Evolutionary conservation across 1,139 yeast genomes (phyloP), one percentile per base, ranked within the genome.

Genomic region (Keqinozyma sinolaborantium): DNA sequence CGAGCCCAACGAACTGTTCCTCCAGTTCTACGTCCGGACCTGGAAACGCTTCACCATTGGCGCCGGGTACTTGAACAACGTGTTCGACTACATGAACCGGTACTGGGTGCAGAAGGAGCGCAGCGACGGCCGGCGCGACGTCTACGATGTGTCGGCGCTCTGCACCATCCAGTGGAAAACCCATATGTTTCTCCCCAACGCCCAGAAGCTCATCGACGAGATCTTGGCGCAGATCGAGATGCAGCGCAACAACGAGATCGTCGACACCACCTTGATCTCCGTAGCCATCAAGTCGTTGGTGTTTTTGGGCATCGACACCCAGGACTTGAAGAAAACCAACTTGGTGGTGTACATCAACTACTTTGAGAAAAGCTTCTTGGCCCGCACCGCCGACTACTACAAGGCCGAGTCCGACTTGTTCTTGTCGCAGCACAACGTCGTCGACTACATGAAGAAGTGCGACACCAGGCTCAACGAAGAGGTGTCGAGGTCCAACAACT

Each of bases 81-180:
- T 94, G 18, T 87, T 92, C 53, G 95, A 90, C 54, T 94, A 94
- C 58, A 80, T 94, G 76, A 94, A 94, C 58, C 76, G 97, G 42
- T 92, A 92, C 60, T 94, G 98, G 98, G 97, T 94, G 30, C 87
- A 84, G 50, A 88, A 95, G 53, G 97, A 92, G 58, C 75, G 97
- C 50, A 85, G 90, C 26, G 97, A 92, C 53, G 97, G 97, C n/a
- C 78, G 87, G 49, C 74, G 90, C 43, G 88, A 87, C 48, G 79
- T 92, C 30, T 87, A 81, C 56, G 98, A 94, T 57, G 95, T 94
- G 24, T 82, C 86, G 51, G 88, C 97, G 1, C 67, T 92, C 45
- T 83, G 95, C 33, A 65, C 92, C 38, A 72, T 88, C 42, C 82
- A 87, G 33, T 94, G 99, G 99, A 82, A 85, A 50, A 77, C 79